Conservation (phyloP, 306 rosid species). For the Rubus parviflorus region DNA sequence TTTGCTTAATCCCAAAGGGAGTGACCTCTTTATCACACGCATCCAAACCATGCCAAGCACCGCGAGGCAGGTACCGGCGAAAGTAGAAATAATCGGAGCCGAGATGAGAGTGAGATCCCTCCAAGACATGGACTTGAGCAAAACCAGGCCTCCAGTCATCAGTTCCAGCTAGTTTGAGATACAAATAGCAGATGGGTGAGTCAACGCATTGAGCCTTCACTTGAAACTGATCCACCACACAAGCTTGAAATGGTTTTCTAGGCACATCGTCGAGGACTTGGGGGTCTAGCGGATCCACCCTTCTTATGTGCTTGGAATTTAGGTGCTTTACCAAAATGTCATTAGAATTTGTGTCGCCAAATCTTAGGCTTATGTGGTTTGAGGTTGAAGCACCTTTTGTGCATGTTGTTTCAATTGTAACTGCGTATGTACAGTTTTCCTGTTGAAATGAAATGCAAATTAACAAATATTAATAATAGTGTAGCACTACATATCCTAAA, state of each 20-base stretch:
- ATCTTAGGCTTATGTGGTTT: constrained; percentile 62
- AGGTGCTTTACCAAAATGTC: constrained; percentile 57
- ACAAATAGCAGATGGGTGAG: constrained; percentile 66
- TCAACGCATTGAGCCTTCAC: constrained; percentile 59
- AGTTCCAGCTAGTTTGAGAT: constrained; percentile 55
- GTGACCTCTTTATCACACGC: constrained; percentile 61
- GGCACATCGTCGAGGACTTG: constrained; percentile 59
- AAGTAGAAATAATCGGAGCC: constrained; percentile 62
- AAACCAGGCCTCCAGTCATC: constrained; percentile 91
- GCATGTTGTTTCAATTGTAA: constrained; percentile 75
- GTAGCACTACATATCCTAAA: too few species aligned
- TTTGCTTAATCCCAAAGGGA: constrained; percentile 63
- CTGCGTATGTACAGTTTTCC: constrained; percentile 61
- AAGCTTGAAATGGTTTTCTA: constrained; percentile 75
- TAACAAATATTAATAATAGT: neutral
- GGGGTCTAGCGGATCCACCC: constrained; percentile 59
- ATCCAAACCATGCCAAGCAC: constrained; percentile 79
- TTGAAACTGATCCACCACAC: constrained; percentile 67
- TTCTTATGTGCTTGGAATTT: constrained; percentile 55
- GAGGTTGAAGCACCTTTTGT: constrained; percentile 76
- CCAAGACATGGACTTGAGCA: constrained; percentile 48
- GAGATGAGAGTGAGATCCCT: constrained; percentile 37
- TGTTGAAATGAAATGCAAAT: constrained; percentile 7
- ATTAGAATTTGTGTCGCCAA: constrained; percentile 69
- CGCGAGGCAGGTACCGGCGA: constrained; percentile 58